Evolutionary conservation across 2,329 filamentous ascomycete genomes (phyloP).

Genomic region (Fusarium acutatum): DNA sequence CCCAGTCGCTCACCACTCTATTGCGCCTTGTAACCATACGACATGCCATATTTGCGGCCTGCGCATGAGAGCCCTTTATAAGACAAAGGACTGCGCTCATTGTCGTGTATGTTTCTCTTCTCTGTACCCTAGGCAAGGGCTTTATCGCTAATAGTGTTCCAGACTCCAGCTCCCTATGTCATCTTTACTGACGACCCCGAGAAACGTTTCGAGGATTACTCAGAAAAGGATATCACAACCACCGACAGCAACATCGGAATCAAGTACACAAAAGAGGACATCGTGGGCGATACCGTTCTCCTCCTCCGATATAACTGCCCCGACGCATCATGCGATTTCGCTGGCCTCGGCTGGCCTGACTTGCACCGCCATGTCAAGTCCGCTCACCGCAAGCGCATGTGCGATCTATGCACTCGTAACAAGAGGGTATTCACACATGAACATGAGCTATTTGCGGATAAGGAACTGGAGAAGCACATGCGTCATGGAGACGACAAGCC

Average conservation of each 20-base stretch:
- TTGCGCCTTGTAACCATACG: constrained; percentile 94
- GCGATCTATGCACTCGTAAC: constrained; percentile 87
- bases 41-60: constrained; percentile 97
- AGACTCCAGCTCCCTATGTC: constrained; percentile 79
- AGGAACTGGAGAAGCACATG: constrained; percentile 87
- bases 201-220: constrained; percentile 89
- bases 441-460: constrained; percentile 86
- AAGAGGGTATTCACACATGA: constrained; percentile 99
- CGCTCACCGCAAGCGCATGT: constrained; percentile 87
- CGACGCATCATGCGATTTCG: constrained; percentile 79
- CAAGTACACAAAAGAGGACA: constrained; percentile 86
- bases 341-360: constrained; percentile 72
- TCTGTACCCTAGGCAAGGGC: not conserved
- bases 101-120: constrained; percentile 73
- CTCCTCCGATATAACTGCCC: constrained; percentile 95
- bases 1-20: constrained; percentile 83
- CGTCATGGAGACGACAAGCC: constrained; percentile 89
- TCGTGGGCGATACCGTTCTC: constrained; percentile 88
- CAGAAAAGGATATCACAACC: constrained; percentile 74
- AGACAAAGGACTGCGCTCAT: constrained; percentile 95
- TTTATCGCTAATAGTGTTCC: constrained; percentile 29
- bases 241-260: constrained; percentile 89
- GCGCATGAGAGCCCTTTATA: constrained; percentile 91
- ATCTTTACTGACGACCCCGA: constrained; percentile 88
- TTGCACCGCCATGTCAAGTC: constrained; percentile 79